A percentile compares a stretch with the other conserved stretches of the same genome.
phyloP scores from a whole-genome alignment of 495 filamentous ascomycete genomes.

The Entonaema liquescens region DNA sequence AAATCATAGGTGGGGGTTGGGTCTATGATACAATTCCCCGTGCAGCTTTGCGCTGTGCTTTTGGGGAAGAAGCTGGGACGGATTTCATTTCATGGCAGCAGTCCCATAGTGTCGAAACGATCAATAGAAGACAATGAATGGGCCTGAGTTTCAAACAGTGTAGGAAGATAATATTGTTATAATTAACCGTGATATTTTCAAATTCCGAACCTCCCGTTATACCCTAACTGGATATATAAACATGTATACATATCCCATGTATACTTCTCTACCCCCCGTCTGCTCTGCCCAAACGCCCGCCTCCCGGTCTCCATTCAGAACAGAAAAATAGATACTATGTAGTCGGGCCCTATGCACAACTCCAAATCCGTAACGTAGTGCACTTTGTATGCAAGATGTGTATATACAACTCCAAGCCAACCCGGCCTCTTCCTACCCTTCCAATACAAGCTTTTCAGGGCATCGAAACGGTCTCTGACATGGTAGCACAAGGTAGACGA shows the following conservation, averaged over 20 bases:
- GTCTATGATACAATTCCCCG: slow-evolving; percentile 6
- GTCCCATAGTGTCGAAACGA: slow-evolving; percentile 28
- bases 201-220: not conserved
- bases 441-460: not conserved
- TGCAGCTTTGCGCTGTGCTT: slow-evolving; percentile 19
- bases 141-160: not conserved
- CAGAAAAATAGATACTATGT: slow-evolving; percentile 3
- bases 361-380: slow-evolving; percentile 2
- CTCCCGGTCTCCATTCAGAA: not conserved
- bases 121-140: slow-evolving; percentile 27
- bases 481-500: not conserved
- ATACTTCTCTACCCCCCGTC: not conserved
- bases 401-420: slow-evolving; percentile 33
- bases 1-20: slow-evolving; percentile 10
- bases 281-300: slow-evolving; percentile 4
- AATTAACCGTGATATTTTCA: slow-evolving; percentile 2
- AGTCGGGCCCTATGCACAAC: not conserved
- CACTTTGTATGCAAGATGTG: slow-evolving; percentile 22
- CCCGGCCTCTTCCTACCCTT: not conserved
- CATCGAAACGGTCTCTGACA: not conserved
- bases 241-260: slow-evolving; percentile 22
- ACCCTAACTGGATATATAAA: slow-evolving; percentile 14
- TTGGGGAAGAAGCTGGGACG: slow-evolving; percentile 10
- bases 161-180: slow-evolving; percentile 1
- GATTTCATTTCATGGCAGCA: slow-evolving; percentile 24